Conservation (phyloP, 768 basidiomycete species). For the Rhodosporidiobolus sp. region DNA sequence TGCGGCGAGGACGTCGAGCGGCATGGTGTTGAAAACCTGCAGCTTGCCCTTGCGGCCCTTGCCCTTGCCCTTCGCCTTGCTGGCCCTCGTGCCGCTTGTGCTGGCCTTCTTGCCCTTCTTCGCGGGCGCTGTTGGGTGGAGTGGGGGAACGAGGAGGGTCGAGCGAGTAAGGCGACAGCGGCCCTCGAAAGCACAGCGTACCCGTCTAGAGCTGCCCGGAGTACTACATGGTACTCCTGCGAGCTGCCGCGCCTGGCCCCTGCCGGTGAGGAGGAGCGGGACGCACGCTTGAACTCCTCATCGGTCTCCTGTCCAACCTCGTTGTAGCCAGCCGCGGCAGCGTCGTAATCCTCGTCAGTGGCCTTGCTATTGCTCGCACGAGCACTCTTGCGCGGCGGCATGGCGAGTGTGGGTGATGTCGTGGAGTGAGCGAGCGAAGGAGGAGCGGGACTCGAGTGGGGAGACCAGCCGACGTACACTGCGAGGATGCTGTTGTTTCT, state of each 20-base stretch:
- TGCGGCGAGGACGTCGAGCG: conserved; percentile 19
- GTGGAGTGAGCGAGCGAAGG: neutral
- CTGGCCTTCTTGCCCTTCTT: conserved; percentile 1
- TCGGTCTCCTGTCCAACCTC: neutral
- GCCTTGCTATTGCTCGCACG: neutral
- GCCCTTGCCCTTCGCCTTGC: neutral
- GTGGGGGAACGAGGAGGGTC: neutral
- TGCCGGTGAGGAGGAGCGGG: neutral
- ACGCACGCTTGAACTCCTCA: neutral
- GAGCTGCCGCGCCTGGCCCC: no score
- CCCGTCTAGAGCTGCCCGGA: no score
- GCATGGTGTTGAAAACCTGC: conserved; percentile 9
- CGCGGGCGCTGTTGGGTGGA: neutral
- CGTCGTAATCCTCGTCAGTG: neutral
- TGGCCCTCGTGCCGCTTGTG: neutral
- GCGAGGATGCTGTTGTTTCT: no score
- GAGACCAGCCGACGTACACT: no score
- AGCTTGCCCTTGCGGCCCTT: conserved; percentile 8
- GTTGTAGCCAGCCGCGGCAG: neutral
- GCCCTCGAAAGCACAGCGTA: no score
- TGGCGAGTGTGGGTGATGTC: no score
- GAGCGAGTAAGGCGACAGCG: neutral
- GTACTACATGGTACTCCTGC: no score
- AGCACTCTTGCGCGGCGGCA: conserved; percentile 14
- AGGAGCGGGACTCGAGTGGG: neutral